Evolutionary conservation across 768 basidiomycete genomes (phyloP), one percentile per base, ranked within the genome.

Genomic region (Tulasnella sp.): DNA sequence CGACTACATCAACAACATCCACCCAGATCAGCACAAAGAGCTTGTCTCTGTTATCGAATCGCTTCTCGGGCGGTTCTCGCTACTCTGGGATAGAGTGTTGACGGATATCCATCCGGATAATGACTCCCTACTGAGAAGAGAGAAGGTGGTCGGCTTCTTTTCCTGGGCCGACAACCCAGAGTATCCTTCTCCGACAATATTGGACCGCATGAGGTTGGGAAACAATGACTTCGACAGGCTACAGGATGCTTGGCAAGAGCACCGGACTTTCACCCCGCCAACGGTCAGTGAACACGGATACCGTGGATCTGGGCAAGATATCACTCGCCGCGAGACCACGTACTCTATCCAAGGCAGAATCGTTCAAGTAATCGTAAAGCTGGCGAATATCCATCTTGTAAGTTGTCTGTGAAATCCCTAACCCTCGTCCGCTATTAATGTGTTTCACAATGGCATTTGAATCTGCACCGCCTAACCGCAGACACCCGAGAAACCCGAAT

Each of bases 341-440:
- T 73, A 44, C 35, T 35, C 35, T 35, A 35, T 35, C 35, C 35
- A 35, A 35, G 35, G 35, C 2, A 35, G 5, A 35, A 35, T 35
- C 35, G 35, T 35, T 35, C 35, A 35, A 35, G 35, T 35, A 35
- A 35, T 35, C 35, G 35, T n/a, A 35, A 20, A 15, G 51, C 81
- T 87, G 11, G 81, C 86, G 3, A 85, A 83, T 69, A 85, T 86
- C 15, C 80, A 81, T 13, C 83, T 89, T 15, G 88, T 88, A 83
- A 51, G 87, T 80, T 32, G 74, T 35, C 71, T n/a, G n/a, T n/a
- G n/a, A n/a, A n/a, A n/a, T n/a, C n/a, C n/a, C n/a, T n/a, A n/a
- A n/a, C n/a, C n/a, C n/a, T n/a, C n/a, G n/a, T n/a, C n/a, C n/a
- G n/a, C n/a, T n/a, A n/a, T n/a, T n/a, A n/a, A n/a, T n/a, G n/a